Evolutionary conservation across 192 early-diverging fungal genomes (phyloP).

Genomic region (Phycomyces nitens): DNA sequence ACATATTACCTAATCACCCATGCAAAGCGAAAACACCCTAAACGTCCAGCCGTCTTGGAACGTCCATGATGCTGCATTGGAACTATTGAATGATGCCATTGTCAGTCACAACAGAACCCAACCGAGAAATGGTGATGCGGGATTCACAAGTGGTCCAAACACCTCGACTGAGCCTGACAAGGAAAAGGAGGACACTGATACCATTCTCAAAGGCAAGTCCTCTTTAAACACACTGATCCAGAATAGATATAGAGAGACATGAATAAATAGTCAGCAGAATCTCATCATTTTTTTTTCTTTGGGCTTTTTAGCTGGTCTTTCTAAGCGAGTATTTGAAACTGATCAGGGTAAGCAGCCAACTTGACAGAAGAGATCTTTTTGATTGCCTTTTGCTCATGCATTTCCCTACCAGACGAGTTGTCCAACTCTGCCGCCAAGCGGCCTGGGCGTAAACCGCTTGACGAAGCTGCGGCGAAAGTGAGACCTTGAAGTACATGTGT

Average conservation of each 20-base stretch:
- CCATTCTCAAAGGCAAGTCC: too few relatives aligned
- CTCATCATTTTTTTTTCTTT: too few relatives aligned
- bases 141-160: background rate
- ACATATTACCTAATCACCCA: too few relatives aligned
- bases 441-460: conserved; percentile 30
- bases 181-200: background rate
- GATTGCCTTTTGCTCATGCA: background rate
- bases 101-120: background rate
- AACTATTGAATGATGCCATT: conserved; percentile 14
- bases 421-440: conserved; percentile 14
- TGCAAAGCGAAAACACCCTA: background rate
- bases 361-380: background rate
- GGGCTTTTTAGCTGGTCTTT: too few relatives aligned
- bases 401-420: conserved; percentile 4
- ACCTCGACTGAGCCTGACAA: background rate
- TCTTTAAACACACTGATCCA: too few relatives aligned
- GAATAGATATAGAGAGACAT: too few relatives aligned
- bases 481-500: background rate
- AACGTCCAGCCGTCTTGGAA: background rate
- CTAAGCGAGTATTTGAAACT: too few relatives aligned
- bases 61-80: conserved; percentile 1
- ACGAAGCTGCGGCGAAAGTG: conserved; percentile 7
- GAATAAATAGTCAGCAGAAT: too few relatives aligned
- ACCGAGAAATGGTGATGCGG: background rate
- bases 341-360: too few relatives aligned